phyloP scores from a whole-genome alignment of 192 early-diverging fungal genomes.

The Coemansia sp. region DNA sequence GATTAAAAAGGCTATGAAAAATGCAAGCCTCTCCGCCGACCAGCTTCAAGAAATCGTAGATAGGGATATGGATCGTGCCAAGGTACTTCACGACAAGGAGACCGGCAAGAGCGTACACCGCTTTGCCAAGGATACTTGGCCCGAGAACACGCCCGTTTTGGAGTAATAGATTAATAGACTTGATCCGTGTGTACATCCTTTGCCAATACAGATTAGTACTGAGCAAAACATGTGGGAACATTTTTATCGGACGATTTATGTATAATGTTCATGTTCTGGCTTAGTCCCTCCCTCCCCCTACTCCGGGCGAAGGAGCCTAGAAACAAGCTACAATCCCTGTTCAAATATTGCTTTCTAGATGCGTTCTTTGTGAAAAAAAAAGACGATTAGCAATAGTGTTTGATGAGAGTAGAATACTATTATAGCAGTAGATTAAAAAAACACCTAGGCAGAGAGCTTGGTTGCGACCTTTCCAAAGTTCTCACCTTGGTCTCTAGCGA shows the following conservation, averaged over 20 bases:
- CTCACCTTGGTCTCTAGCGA: slow-evolving; percentile 65
- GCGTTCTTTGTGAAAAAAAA: not conserved
- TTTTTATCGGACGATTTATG: not conserved
- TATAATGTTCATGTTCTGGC: not conserved
- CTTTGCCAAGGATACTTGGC: slow-evolving; percentile 48
- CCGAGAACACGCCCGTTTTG: slow-evolving; percentile 44
- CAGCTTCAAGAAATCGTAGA: slow-evolving; percentile 51
- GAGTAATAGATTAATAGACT: slow-evolving; percentile 1
- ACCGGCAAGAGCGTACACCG: slow-evolving; percentile 26
- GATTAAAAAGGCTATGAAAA: slow-evolving; percentile 43
- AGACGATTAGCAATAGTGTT: not conserved
- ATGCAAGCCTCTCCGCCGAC: slow-evolving; percentile 30
- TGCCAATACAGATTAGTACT: not conserved
- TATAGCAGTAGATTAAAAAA: not conserved
- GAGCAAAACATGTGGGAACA: not conserved
- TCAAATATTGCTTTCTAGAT: not conserved
- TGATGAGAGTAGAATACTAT: not conserved
- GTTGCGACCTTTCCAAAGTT: slow-evolving; percentile 58
- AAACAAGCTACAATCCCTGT: not conserved
- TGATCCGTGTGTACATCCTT: not conserved
- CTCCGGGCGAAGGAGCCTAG: not conserved
- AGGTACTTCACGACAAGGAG: slow-evolving; percentile 29
- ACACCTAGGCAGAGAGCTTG: slow-evolving; percentile 47
- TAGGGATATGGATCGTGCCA: slow-evolving; percentile 25
- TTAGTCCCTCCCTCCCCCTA: not conserved